A percentile compares a stretch with the other conserved stretches of the same genome.
Conservation (phyloP, 192 early-diverging fungal species). For the Coemansia asiatica region DNA sequence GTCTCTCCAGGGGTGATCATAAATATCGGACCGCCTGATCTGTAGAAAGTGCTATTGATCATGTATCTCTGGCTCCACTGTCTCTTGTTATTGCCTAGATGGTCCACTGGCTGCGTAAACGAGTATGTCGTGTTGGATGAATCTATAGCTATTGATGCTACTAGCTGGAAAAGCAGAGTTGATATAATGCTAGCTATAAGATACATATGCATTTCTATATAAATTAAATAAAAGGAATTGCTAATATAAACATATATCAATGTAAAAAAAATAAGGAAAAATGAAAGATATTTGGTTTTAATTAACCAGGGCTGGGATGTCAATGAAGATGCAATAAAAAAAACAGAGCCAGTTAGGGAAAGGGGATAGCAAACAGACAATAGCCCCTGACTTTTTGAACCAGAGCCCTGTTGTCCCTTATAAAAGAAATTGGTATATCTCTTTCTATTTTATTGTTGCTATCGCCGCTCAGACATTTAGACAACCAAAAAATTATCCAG, state of each 20-base stretch:
- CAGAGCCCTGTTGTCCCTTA: neutral
- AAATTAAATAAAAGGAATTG: too few species aligned
- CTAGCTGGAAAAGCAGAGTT: neutral
- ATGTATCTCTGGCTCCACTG: constrained; percentile 36
- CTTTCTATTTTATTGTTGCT: neutral
- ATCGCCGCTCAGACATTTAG: constrained; percentile 1
- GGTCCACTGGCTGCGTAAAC: constrained; percentile 43
- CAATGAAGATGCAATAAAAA: neutral
- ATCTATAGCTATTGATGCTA: neutral
- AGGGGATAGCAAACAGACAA: neutral
- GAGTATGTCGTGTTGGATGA: constrained; percentile 7
- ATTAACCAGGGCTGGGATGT: neutral
- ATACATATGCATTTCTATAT: neutral
- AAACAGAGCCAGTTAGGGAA: neutral
- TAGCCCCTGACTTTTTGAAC: neutral
- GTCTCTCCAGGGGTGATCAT: constrained; percentile 37
- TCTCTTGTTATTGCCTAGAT: constrained; percentile 21
- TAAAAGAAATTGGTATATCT: neutral
- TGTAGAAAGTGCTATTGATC: constrained; percentile 42
- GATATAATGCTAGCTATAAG: neutral
- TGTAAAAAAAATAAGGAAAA: neutral
- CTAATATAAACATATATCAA: neutral
- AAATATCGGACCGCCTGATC: constrained; percentile 35
- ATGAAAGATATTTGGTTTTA: neutral
- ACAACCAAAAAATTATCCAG: neutral